A percentile compares a stretch with the other conserved stretches of the same genome.
These are phyloP conservation scores for Nemania sp. DNA, from an alignment of 2,329 filamentous ascomycete species.

Conservation along the genomic window DNA sequence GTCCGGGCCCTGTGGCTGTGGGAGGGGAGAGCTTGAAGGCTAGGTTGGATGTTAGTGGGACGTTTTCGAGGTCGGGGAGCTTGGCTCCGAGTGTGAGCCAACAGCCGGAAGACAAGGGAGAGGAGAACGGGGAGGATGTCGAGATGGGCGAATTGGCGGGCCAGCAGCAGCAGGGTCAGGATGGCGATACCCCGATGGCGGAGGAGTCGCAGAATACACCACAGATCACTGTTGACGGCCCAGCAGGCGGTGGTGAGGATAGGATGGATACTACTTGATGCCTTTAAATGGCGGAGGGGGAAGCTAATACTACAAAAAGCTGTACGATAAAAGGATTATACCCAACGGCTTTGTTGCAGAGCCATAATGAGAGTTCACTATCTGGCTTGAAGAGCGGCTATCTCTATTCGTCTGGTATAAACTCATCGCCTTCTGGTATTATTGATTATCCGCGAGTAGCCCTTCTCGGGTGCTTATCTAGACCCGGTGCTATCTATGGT, in stretches of 20 bases:
- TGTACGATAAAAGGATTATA: slow-evolving; percentile 44
- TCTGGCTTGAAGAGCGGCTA: slow-evolving; percentile 1
- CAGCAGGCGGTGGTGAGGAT: slow-evolving; percentile 63
- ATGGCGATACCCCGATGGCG: slow-evolving; percentile 53
- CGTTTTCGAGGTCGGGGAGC: slow-evolving; percentile 56
- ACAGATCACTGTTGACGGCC: slow-evolving; percentile 63
- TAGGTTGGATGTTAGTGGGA: slow-evolving; percentile 47
- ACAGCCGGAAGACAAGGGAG: slow-evolving; percentile 54
- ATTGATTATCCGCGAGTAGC: slow-evolving; percentile 21
- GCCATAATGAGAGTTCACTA: slow-evolving; percentile 2
- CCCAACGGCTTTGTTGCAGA: slow-evolving; percentile 42
- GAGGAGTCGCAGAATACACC: slow-evolving; percentile 51
- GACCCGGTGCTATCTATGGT: background rate
- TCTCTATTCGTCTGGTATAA: slow-evolving; percentile 20
- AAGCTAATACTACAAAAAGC: background rate
- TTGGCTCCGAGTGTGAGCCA: slow-evolving; percentile 50
- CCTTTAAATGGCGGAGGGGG: background rate
- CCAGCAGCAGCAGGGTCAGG: slow-evolving; percentile 43
- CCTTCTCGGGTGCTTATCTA: slow-evolving; percentile 1
- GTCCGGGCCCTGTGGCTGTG: slow-evolving; percentile 49
- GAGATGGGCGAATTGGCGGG: slow-evolving; percentile 55
- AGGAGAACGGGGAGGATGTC: slow-evolving; percentile 52
- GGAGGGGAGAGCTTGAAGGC: slow-evolving; percentile 53
- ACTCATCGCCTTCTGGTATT: slow-evolving; percentile 32
- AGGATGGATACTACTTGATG: slow-evolving; percentile 72